Evolutionary conservation across 1,284 basidiomycete genomes (phyloP).

Genomic region (Pisolithus thermaeus): DNA sequence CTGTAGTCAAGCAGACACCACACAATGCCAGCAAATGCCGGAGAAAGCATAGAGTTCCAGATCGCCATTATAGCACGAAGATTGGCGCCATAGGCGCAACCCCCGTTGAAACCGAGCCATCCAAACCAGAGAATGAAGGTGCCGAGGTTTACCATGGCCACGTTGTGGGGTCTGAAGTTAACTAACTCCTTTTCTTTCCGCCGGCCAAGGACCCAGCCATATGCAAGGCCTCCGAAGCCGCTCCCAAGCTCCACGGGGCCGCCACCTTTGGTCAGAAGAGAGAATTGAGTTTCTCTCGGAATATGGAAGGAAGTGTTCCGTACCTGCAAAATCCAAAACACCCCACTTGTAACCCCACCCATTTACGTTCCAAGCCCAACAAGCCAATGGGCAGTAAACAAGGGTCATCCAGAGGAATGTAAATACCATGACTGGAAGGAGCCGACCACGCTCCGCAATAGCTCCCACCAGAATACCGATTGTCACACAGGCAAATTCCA

Average conservation of each 20-base stretch:
- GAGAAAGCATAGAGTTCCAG: constrained; percentile 84
- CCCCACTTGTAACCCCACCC: constrained; percentile 93
- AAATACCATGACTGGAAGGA: constrained; percentile 85
- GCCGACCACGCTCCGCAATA: constrained; percentile 86
- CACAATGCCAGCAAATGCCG: constrained; percentile 73
- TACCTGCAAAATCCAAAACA: constrained; percentile 80
- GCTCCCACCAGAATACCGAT: constrained; percentile 71
- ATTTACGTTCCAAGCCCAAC: constrained; percentile 70
- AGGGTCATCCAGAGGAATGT: constrained; percentile 83
- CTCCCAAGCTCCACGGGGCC: constrained; percentile 93
- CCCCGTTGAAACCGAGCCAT: constrained; percentile 68
- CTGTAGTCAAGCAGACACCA: constrained; percentile 89
- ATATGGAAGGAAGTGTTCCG: constrained; percentile 11
- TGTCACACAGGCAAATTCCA: constrained; percentile 82
- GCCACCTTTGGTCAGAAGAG: constrained; percentile 47
- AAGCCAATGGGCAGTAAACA: constrained; percentile 78
- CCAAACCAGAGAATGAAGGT: constrained; percentile 91
- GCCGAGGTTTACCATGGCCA: constrained; percentile 84
- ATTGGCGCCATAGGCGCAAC: constrained; percentile 86
- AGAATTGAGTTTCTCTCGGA: neutral
- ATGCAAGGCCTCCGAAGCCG: constrained; percentile 82
- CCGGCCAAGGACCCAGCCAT: constrained; percentile 75
- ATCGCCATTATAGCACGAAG: constrained; percentile 82
- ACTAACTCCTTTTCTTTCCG: constrained; percentile 76
- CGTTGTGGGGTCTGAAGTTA: constrained; percentile 92